These are phyloP conservation scores for Gonium pectorale DNA, from an alignment of 139 green algal genomes.

Conservation along the genomic window DNA sequence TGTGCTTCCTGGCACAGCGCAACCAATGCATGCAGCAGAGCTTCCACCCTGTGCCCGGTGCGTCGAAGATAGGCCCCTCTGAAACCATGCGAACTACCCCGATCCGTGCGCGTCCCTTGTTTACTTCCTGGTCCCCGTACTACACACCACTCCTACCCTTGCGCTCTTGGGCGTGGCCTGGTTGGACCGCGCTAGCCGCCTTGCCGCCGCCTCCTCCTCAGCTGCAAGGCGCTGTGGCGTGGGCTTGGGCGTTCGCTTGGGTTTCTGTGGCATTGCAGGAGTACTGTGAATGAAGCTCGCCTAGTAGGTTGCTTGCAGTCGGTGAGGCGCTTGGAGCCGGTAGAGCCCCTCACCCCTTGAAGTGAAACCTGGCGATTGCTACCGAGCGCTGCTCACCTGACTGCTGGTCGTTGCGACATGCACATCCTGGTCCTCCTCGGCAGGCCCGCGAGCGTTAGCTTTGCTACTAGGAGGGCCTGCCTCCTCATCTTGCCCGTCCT, in stretches of 20 bases:
- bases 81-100: too few species aligned
- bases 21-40: too few species aligned
- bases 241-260: slow-evolving; percentile 25
- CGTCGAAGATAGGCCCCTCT: too few species aligned
- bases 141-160: too few species aligned
- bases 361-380: not conserved
- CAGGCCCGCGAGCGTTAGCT: not conserved
- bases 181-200: not conserved
- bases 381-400: not conserved
- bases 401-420: not conserved
- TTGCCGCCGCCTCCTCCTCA: slow-evolving; percentile 22
- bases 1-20: too few species aligned
- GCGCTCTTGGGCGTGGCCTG: slow-evolving; percentile 19
- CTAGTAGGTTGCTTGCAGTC: too few species aligned
- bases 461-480: not conserved
- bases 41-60: too few species aligned
- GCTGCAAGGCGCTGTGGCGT: slow-evolving; percentile 9
- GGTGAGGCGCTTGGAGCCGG: too few species aligned
- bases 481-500: not conserved
- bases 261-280: slow-evolving; percentile 8
- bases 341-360: too few species aligned
- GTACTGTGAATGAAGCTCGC: too few species aligned
- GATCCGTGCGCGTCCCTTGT: too few species aligned
- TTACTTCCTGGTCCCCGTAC: too few species aligned
- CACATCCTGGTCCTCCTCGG: not conserved